Evolutionary conservation across 1,284 basidiomycete genomes (phyloP), one percentile per base, ranked within the genome.

Genomic region (Leccinum griseonigrum): DNA sequence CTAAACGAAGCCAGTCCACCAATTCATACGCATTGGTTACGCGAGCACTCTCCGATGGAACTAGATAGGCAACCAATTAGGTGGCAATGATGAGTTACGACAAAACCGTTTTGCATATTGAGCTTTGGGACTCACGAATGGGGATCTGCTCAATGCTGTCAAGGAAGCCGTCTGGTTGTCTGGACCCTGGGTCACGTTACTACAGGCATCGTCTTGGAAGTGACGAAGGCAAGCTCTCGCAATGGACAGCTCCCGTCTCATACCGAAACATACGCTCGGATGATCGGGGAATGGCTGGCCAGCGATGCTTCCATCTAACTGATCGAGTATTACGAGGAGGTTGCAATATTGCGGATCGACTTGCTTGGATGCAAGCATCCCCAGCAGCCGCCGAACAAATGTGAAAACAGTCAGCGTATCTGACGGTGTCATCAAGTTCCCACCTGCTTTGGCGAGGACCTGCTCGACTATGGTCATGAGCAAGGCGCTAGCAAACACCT

Each of bases 381-480:
- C 75, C 1, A 88, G 58, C 2, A 95, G 76, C 60, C 83, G 83
- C 29, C 91, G 80, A 18, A 87, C 64, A 68, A 86, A 95, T 1
- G 82, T 78, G 7, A 84, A 75, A 9, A 94, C 69, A 0, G 86
- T 83, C 2, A 93, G 80, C 1, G 82, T 74, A 69, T 90, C 87
- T 0, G 87, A 85, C 3, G 83, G 75, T 0, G 80, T 74, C 16
- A 92, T 76, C 28, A 84, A 74, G 48, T 79, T 78, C 28, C 80
- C 83, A 10, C 74, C 69, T 10, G 87, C 70, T 70, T 90, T 92
- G 5, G 87, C 86, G 4, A 78, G 72, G 16, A 92, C 74, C 69
- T 95, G 92, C 69, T 96, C 94, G 1, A 92, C 67, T 8, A 94
- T 75, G 0, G 91, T 86, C 78, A 90, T 85, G 4, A 97, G 72